These are phyloP conservation scores for Geotrichum cucujoidarum DNA, from an alignment of 1,139 yeast genomes.

Conservation along the genomic window DNA sequence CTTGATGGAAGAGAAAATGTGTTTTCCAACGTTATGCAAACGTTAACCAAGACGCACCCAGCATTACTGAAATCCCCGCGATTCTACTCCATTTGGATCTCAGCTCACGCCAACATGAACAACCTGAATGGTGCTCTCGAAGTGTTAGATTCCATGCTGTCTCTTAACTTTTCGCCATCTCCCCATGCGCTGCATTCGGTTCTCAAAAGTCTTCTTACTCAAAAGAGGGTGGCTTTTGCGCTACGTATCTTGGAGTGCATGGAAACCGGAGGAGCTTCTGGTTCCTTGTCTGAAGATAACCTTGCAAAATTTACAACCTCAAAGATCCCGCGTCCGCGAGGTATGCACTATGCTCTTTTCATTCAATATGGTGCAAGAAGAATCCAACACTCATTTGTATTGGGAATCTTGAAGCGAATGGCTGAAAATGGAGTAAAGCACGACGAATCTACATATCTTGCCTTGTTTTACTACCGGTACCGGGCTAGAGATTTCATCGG, in stretches of 20 bases:
- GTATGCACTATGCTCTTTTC: conserved; percentile 27
- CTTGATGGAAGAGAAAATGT: not conserved
- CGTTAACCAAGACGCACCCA: conserved; percentile 22
- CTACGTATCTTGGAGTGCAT: conserved; percentile 23
- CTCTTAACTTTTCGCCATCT: conserved; percentile 24
- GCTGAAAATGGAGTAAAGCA: conserved; percentile 18
- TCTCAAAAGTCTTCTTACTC: conserved; percentile 25
- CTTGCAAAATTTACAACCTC: not conserved
- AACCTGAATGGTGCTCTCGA: conserved; percentile 26
- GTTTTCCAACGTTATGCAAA: conserved; percentile 9
- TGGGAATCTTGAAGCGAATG: conserved; percentile 24
- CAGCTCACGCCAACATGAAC: conserved; percentile 28
- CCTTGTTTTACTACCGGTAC: conserved; percentile 25
- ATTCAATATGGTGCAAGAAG: conserved; percentile 28
- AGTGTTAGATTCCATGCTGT: conserved; percentile 29
- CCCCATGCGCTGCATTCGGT: conserved; percentile 23
- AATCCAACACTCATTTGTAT: conserved; percentile 23
- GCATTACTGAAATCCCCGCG: conserved; percentile 25
- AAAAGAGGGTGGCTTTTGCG: conserved; percentile 23
- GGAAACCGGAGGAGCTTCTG: conserved; percentile 19
- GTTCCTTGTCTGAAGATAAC: not conserved
- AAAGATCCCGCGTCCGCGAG: conserved; percentile 22
- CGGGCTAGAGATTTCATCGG: conserved; percentile 23
- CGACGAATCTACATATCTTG: conserved; percentile 23
- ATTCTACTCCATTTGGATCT: conserved; percentile 31